These are phyloP conservation scores for Datura wrightii DNA, from an alignment of 257 asterid genomes.

Conservation along the genomic window DNA sequence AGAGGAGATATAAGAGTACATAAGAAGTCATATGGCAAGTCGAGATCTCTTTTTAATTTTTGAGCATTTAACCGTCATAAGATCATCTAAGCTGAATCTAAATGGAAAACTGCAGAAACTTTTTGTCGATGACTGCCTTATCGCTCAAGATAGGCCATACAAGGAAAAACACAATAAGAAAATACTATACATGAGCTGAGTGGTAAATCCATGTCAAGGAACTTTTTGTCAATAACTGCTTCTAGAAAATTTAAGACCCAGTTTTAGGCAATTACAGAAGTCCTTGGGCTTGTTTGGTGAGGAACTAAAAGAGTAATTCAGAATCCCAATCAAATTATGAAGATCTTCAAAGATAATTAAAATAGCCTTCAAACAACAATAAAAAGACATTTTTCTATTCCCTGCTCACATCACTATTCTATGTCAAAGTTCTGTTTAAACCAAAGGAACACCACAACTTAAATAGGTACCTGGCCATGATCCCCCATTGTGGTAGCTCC, in stretches of 20 bases:
- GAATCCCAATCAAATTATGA: background rate
- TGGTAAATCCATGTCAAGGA: background rate
- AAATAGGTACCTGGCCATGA: slow-evolving; percentile 68
- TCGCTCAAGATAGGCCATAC: background rate
- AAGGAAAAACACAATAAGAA: background rate
- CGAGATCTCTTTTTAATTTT: background rate
- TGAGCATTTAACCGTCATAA: background rate
- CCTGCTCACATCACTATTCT: background rate
- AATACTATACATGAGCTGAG: background rate
- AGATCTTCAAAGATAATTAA: background rate
- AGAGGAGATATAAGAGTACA: background rate
- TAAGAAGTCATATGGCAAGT: background rate
- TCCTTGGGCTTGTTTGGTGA: background rate
- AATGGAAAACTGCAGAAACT: background rate
- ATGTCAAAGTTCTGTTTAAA: background rate
- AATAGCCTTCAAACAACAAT: background rate
- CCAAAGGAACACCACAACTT: background rate
- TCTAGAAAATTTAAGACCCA: background rate
- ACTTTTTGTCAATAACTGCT: background rate
- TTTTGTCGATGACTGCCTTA: background rate
- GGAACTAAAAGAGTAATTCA: background rate
- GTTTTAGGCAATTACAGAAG: background rate
- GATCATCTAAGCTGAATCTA: slow-evolving; percentile 10
- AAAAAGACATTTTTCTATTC: background rate
- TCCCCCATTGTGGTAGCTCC: slow-evolving; percentile 82